These are phyloP conservation scores for Pythium brachiatum DNA, from an alignment of 352 stramenopile species.

Conservation along the genomic window DNA sequence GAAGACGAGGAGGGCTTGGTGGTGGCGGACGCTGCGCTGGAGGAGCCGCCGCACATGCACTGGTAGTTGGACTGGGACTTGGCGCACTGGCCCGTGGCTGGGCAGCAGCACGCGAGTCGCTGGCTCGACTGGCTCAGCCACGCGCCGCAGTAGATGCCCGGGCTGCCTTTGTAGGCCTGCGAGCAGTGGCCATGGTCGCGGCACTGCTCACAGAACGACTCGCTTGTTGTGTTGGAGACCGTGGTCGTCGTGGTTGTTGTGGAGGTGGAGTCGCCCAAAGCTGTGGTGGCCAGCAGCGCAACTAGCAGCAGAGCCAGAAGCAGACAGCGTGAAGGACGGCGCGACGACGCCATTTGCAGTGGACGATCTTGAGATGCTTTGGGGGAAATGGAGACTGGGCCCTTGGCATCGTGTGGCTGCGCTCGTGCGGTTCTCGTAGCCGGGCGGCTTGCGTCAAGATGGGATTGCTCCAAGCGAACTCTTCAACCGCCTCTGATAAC, in stretches of 20 bases:
- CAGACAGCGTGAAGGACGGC: too few species aligned
- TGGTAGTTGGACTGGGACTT: slow-evolving; percentile 16
- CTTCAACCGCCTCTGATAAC: background rate
- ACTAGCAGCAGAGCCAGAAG: background rate
- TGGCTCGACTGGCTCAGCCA: slow-evolving; percentile 22
- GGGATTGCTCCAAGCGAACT: too few species aligned
- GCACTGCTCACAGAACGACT: slow-evolving; percentile 23
- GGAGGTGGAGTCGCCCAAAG: background rate
- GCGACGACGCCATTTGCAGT: background rate
- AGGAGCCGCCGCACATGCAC: slow-evolving; percentile 19
- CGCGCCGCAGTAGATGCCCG: slow-evolving; percentile 24
- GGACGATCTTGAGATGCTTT: too few species aligned
- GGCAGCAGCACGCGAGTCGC: slow-evolving; percentile 29
- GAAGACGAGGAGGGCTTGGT: background rate
- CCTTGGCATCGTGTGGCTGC: background rate
- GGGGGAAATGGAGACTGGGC: background rate
- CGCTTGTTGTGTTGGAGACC: background rate
- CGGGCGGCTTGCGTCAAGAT: too few species aligned
- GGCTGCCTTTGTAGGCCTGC: slow-evolving; percentile 19
- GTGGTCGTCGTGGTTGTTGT: background rate
- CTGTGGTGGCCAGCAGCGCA: background rate
- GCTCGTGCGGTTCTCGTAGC: background rate
- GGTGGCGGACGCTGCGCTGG: background rate
- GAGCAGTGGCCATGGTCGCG: slow-evolving; percentile 23
- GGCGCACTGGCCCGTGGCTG: slow-evolving; percentile 12